Percentiles rank a stretch among this genome's conserved stretches.
These are phyloP conservation scores for Salvia sclarea DNA, from an alignment of 305 asterid genomes.

Conservation along the genomic window DNA sequence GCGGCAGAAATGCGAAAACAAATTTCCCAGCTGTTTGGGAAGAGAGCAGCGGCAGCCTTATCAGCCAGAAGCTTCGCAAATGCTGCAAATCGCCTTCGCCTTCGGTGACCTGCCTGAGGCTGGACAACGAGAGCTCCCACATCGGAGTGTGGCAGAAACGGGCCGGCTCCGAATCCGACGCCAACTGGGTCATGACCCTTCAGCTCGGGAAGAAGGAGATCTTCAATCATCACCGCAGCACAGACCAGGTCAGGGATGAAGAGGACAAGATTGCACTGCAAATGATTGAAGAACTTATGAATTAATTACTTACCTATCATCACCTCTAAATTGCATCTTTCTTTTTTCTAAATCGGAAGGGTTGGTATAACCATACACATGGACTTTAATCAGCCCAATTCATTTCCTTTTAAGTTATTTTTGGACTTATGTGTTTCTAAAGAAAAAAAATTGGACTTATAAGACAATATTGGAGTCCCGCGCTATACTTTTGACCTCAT, in stretches of 20 bases:
- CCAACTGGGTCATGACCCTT: constrained; percentile 91
- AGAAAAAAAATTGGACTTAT: too few relatives aligned
- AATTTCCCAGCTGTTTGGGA: too few relatives aligned
- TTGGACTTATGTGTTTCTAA: too few relatives aligned
- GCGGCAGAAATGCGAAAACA: constrained; percentile 84
- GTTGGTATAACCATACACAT: too few relatives aligned
- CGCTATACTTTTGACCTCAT: too few relatives aligned
- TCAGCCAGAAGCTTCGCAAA: constrained; percentile 74
- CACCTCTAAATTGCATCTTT: too few relatives aligned
- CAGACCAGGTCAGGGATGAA: background rate
- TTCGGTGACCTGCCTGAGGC: constrained; percentile 83
- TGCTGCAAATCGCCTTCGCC: constrained; percentile 80
- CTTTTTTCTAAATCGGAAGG: too few relatives aligned
- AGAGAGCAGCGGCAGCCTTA: too few relatives aligned
- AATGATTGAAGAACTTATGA: constrained; percentile 34
- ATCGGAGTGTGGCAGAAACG: constrained; percentile 96
- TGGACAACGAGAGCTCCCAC: constrained; percentile 81
- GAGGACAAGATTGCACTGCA: constrained; percentile 27
- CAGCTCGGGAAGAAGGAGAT: constrained; percentile 57
- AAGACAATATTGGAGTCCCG: too few relatives aligned
- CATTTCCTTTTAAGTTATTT: too few relatives aligned
- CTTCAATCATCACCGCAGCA: background rate
- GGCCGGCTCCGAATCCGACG: constrained; percentile 72
- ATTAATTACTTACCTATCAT: too few relatives aligned
- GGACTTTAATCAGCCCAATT: too few relatives aligned